These are phyloP conservation scores for Phytopythium chamaehyphon DNA, from an alignment of 352 stramenopile genomes.

Conservation along the genomic window DNA sequence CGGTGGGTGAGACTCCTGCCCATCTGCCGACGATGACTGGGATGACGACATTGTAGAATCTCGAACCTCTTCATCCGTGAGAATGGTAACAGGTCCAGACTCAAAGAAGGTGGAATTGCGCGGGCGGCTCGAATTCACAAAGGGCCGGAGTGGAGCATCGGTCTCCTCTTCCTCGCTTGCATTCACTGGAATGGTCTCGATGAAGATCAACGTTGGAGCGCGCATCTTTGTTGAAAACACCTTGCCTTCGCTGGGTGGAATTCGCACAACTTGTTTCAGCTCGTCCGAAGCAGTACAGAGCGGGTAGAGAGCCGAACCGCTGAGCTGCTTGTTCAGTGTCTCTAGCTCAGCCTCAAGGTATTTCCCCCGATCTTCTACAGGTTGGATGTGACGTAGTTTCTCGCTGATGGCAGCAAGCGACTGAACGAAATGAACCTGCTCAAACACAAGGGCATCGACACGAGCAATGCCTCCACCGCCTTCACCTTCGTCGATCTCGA, in stretches of 20 bases:
- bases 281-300: constrained; percentile 69
- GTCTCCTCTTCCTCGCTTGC: constrained; percentile 26
- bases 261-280: constrained; percentile 66
- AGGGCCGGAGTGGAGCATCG: constrained; percentile 40
- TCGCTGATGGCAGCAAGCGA: constrained; percentile 69
- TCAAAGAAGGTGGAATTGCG: constrained; percentile 69
- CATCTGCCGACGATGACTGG: constrained; percentile 17
- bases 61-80: constrained; percentile 11
- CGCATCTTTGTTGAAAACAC: constrained; percentile 86
- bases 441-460: constrained; percentile 60
- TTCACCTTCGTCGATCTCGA: constrained; percentile 6
- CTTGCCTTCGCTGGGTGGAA: constrained; percentile 71
- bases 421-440: constrained; percentile 76
- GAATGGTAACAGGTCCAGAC: constrained; percentile 15
- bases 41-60: constrained; percentile 29
- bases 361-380: constrained; percentile 42
- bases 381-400: constrained; percentile 57
- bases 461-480: constrained; percentile 7
- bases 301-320: constrained; percentile 62
- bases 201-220: constrained; percentile 70
- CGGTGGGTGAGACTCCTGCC: constrained; percentile 14
- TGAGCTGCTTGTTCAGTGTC: constrained; percentile 48
- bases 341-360: constrained; percentile 45
- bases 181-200: constrained; percentile 66
- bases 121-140: constrained; percentile 43